These are phyloP conservation scores for Mortierella sp. DNA, from an alignment of 371 early-diverging fungal genomes.

Conservation along the genomic window DNA sequence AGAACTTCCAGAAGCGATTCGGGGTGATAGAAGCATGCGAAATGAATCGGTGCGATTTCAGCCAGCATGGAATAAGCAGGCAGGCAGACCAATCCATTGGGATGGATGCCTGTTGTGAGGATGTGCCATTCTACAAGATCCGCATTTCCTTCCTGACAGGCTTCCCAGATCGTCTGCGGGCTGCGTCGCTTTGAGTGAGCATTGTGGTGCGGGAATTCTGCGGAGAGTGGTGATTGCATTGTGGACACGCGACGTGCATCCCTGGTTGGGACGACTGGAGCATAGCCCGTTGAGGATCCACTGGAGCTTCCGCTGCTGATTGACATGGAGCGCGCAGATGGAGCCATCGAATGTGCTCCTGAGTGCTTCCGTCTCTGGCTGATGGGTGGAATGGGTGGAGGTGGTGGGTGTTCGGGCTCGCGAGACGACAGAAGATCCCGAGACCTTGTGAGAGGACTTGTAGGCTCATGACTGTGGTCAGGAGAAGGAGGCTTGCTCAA, in stretches of 20 bases:
- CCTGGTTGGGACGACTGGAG: constrained; percentile 31
- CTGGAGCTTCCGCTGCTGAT: constrained; percentile 49
- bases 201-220: constrained; percentile 24
- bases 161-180: constrained; percentile 41
- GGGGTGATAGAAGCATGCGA: constrained; percentile 46
- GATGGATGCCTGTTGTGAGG: constrained; percentile 21
- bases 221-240: constrained; percentile 18
- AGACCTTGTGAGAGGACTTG: constrained; percentile 13
- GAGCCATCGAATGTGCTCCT: constrained; percentile 21
- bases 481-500: constrained; percentile 15
- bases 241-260: constrained; percentile 45
- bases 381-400: constrained; percentile 49
- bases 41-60: constrained; percentile 40
- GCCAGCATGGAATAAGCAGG: constrained; percentile 48
- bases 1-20: constrained; percentile 39
- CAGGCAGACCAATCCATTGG: constrained; percentile 23
- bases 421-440: constrained; percentile 36
- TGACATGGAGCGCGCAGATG: constrained; percentile 47
- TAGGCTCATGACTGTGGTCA: constrained; percentile 10
- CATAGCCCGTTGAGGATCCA: constrained; percentile 21
- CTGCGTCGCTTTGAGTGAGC: constrained; percentile 19
- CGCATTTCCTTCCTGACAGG: constrained; percentile 43
- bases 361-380: constrained; percentile 43
- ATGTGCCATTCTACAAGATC: constrained; percentile 42
- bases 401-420: constrained; percentile 40